Evolutionary conservation across 164 flowering plant species (phyloP), one percentile per base, ranked within the genome.

Genomic region (Annona squamosa): DNA sequence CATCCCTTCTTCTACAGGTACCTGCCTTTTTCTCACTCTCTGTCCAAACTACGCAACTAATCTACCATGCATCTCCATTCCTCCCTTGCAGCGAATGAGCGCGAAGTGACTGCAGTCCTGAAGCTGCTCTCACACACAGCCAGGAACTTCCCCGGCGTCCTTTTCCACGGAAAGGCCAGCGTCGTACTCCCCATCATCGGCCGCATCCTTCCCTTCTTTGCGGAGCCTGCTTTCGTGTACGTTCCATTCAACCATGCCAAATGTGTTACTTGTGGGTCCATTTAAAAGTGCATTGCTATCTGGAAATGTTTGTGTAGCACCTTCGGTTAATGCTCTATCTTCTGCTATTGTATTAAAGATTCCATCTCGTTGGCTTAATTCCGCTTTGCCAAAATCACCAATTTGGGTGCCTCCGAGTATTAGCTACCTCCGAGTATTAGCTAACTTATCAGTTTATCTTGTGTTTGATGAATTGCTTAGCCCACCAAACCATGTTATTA

Each of bases 101-200:
- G 97, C 73, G 99, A 95, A 79, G 94, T 90, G 4, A 79, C 82
- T 17, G 99, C 97, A 47, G 89, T 96, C 0, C 77, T 93, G 72
- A 96, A 90, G 87, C 88, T 96, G 18, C 72, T 96, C 37, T 81
- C 96, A 41, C 90, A 88, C 77, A 86, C 87, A 1, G 90, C 95
- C 4, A 89, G 79, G 85, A 90, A 85, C 63, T 88, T 91, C 73
- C 97, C 98, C 5, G 97, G 97, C 1, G 94, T 96, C 5, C 93
- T 90, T 76, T 87, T 81, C 79, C 86, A 89, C 74, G 99, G 99
- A 18, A 90, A 84, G 72, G 86, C 95, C 37, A 75, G 74, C 48
- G 89, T 91, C 2, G 83, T 93, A 65, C 73, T 96, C 63, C 99
- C 99, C 2, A 74, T 91, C 46, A 81, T 96, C 72, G 91, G 90